A percentile compares a stretch with the other conserved stretches of the same genome.
Conservation (phyloP, 1,284 basidiomycete genomes). For the Athelia psychrophila region DNA sequence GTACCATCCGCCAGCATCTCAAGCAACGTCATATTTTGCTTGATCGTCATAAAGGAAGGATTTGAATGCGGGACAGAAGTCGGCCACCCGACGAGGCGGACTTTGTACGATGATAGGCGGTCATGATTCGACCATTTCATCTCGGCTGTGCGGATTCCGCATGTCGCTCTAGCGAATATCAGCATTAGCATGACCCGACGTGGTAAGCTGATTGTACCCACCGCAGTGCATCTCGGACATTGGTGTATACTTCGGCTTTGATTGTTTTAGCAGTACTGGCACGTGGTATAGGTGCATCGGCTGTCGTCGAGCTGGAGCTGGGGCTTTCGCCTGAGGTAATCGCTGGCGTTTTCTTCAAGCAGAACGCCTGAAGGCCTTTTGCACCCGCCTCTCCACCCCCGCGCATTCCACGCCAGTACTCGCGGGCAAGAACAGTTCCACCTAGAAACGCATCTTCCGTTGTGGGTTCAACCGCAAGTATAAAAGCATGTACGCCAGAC, state of each 20-base stretch:
- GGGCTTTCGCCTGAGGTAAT: neutral
- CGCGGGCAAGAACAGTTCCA: constrained; percentile 53
- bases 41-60: constrained; percentile 51
- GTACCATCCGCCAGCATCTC: constrained; percentile 44
- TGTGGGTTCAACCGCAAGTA: constrained; percentile 55
- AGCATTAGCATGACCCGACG: too few species aligned
- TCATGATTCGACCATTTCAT: constrained; percentile 73
- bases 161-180: constrained; percentile 43
- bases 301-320: neutral
- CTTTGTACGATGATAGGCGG: constrained; percentile 49
- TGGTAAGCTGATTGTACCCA: constrained; percentile 18
- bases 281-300: constrained; percentile 15
- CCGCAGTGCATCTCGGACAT: constrained; percentile 51
- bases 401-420: constrained; percentile 61
- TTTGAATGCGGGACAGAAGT: constrained; percentile 51
- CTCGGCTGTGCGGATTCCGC: constrained; percentile 59
- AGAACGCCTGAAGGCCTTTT: constrained; percentile 49
- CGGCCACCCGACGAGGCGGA: constrained; percentile 62
- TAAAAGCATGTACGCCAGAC: constrained; percentile 54
- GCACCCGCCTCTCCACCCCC: constrained; percentile 56
- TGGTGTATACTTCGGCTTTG: constrained; percentile 52
- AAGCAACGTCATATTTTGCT: constrained; percentile 50
- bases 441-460: constrained; percentile 54
- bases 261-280: constrained; percentile 34
- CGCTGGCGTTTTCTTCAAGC: constrained; percentile 20